These are phyloP conservation scores for Diaporthe australafricana DNA, from an alignment of 2,329 filamentous ascomycete genomes.

Conservation along the genomic window DNA sequence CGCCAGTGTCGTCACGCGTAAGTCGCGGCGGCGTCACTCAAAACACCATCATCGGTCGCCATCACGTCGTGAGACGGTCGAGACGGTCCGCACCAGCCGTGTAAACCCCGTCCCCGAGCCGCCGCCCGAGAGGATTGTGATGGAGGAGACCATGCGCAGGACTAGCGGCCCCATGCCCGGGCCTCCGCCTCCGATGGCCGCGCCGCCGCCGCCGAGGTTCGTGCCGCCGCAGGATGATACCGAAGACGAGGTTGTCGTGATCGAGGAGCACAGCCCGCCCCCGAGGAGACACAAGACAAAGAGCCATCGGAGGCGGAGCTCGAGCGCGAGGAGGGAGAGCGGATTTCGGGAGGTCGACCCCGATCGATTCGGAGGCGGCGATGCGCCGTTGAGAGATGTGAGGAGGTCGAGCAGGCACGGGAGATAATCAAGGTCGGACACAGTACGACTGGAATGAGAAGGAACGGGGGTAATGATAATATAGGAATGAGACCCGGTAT, in stretches of 20 bases:
- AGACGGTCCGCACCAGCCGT: slow-evolving; percentile 42
- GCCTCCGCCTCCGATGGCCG: slow-evolving; percentile 30
- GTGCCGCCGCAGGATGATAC: slow-evolving; percentile 39
- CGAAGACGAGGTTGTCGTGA: slow-evolving; percentile 50
- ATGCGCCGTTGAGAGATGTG: slow-evolving; percentile 45
- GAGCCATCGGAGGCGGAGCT: slow-evolving; percentile 39
- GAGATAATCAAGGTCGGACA: slow-evolving; percentile 35
- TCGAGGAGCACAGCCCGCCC: slow-evolving; percentile 48
- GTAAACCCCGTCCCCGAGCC: background rate
- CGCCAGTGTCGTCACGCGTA: slow-evolving; percentile 41
- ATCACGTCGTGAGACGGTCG: slow-evolving; percentile 42
- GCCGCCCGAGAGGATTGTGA: slow-evolving; percentile 42
- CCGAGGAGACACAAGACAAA: slow-evolving; percentile 41
- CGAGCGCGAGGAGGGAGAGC: slow-evolving; percentile 42
- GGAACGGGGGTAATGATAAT: background rate
- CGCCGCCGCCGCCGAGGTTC: slow-evolving; percentile 29
- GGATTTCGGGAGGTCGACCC: slow-evolving; percentile 48
- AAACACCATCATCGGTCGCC: slow-evolving; percentile 37
- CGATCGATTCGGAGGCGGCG: slow-evolving; percentile 46
- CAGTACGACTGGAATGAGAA: background rate
- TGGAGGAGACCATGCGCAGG: slow-evolving; percentile 43
- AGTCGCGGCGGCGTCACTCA: slow-evolving; percentile 39
- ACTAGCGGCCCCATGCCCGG: slow-evolving; percentile 35
- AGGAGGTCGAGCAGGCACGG: slow-evolving; percentile 48
- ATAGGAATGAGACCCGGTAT: background rate